Conservation (phyloP, 352 stramenopile species). For the Thraustochytrium striatum region DNA sequence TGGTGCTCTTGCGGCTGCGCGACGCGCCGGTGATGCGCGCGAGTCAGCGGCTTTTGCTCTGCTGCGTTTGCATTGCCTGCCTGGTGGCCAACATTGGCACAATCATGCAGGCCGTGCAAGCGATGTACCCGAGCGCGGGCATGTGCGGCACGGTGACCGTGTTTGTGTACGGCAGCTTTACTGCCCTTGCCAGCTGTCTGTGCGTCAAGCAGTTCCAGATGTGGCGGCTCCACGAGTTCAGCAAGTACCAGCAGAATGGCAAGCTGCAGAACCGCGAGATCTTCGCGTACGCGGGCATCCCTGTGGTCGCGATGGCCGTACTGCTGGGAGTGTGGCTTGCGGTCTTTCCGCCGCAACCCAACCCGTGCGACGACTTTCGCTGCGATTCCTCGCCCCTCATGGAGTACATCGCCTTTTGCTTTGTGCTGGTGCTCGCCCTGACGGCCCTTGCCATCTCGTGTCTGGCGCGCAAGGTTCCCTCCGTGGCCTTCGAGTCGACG, state of each 20-base stretch:
- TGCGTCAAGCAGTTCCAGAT: background rate
- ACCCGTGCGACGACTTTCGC: background rate
- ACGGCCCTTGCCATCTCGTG: background rate
- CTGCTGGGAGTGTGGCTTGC: background rate
- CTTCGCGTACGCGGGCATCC: background rate
- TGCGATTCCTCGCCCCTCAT: background rate
- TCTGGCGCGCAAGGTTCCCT: background rate
- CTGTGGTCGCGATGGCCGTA: background rate
- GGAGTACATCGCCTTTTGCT: background rate
- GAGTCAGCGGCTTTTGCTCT: background rate
- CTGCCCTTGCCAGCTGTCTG: background rate
- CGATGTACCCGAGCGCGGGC: background rate
- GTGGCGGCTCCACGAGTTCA: background rate
- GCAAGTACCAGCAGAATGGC: background rate
- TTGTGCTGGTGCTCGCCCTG: background rate
- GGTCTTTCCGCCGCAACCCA: background rate
- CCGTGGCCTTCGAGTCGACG: too few relatives aligned
- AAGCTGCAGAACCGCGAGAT: background rate
- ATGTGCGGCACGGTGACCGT: background rate
- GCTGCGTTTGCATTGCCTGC: background rate
- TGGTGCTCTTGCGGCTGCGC: background rate
- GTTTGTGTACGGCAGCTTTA: background rate
- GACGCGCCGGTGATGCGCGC: background rate
- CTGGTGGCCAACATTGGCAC: background rate
- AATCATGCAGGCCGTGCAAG: background rate